phyloP scores from a whole-genome alignment of 306 rosid species.

The Macrotyloma uniflorum region DNA sequence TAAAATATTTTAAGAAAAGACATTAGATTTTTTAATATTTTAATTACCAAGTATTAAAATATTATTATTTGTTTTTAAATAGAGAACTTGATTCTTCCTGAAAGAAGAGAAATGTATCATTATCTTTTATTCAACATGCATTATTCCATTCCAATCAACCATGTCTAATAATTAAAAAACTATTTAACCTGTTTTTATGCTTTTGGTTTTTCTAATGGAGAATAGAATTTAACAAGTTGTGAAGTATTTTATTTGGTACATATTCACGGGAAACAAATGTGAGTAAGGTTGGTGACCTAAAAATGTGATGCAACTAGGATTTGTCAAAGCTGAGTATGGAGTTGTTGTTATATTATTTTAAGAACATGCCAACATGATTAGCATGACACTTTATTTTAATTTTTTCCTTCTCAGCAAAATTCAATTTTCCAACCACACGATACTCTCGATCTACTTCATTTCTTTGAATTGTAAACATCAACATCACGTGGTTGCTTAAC shows the following conservation, averaged over 20 bases:
- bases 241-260: background rate
- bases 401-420: background rate
- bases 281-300: background rate
- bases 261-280: background rate
- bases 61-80: too few relatives aligned
- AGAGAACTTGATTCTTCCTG: too few relatives aligned
- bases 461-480: conserved; percentile 5
- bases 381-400: background rate
- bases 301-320: background rate
- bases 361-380: background rate
- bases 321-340: background rate
- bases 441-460: background rate
- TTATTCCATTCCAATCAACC: too few relatives aligned
- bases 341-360: background rate
- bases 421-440: conserved; percentile 2
- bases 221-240: too few relatives aligned
- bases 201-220: too few relatives aligned
- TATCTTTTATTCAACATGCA: too few relatives aligned
- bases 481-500: conserved; percentile 14
- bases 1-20: too few relatives aligned
- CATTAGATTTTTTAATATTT: too few relatives aligned
- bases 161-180: too few relatives aligned
- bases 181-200: too few relatives aligned
- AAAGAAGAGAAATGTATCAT: too few relatives aligned
- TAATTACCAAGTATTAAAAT: too few relatives aligned